Evolutionary conservation across 2,329 filamentous ascomycete species (phyloP).

Genomic region (Huntiella moniliformis): DNA sequence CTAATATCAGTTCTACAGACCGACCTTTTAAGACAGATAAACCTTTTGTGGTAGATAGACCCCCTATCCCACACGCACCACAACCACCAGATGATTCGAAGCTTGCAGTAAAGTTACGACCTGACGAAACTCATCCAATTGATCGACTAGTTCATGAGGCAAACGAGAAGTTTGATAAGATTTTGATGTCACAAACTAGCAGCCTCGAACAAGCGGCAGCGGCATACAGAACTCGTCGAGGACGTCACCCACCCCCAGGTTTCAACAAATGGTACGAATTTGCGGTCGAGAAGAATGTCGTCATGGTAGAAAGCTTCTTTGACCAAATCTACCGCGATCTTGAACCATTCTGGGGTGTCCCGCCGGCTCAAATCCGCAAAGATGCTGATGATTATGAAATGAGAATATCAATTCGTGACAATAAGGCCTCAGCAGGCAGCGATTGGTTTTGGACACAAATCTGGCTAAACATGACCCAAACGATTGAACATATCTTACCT

Average conservation of each 20-base stretch:
- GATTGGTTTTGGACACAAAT: conserved; percentile 41
- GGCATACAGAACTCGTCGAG: conserved; percentile 35
- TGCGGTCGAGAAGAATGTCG: conserved; percentile 30
- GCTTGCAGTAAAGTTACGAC: conserved; percentile 13
- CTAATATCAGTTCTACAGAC: no score
- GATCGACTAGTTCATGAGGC: conserved; percentile 29
- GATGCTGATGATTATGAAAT: conserved; percentile 38
- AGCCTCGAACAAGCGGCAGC: conserved; percentile 32
- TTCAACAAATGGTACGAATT: conserved; percentile 42
- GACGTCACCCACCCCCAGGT: conserved; percentile 43
- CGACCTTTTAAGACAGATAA: no score
- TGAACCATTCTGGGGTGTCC: conserved; percentile 36
- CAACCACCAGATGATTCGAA: no score
- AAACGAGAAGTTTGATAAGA: conserved; percentile 22
- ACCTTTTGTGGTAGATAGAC: no score
- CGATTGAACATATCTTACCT: conserved; percentile 36
- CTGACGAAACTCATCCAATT: conserved; percentile 27
- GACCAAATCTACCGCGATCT: conserved; percentile 46
- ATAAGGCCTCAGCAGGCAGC: conserved; percentile 30
- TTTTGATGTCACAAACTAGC: conserved; percentile 27
- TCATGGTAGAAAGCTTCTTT: conserved; percentile 45
- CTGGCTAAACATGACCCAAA: conserved; percentile 34
- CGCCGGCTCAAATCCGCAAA: conserved; percentile 28
- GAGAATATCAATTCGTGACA: conserved; percentile 38
- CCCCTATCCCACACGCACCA: no score